Evolutionary conservation across 1,284 basidiomycete species (phyloP), one percentile per base, ranked within the genome.

Genomic region (Boletus semigastroideus): DNA sequence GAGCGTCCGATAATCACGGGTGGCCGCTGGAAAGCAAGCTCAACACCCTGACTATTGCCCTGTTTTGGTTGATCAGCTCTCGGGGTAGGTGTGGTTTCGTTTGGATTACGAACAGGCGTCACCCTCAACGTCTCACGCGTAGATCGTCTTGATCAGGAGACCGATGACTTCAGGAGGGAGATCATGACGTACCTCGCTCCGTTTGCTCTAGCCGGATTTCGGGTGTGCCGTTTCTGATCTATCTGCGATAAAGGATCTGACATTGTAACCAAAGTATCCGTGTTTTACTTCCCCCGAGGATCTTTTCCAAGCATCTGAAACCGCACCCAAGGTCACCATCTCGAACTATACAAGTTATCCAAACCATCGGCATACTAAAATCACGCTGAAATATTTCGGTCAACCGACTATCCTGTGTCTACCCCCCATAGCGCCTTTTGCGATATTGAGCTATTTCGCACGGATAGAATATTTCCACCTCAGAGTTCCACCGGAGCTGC

Each of bases 21-120:
- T 82, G 80, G 82, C 79, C 82, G 3, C 48, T 74, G 14, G 70
- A 74, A 47, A 78, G 71, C 47, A 72, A 74, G 48, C 60, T 66
- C 44, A 79, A 76, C 28, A 71, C 74, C 1, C 61, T 83, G 19
- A 80, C 68, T 6, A 59, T 82, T 8, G 71, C 74, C 4, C 61
- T 81, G 22, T 70, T 77, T 48, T 83, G 80, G 80, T 60, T 78
- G 28, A 64, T 73, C 47, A 71, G 70, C 16, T 72, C 76, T 20
- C 51, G 22, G 49, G 55, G 64, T 68, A 40, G 8, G 30, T 27
- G 37, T 45, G n/a, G 10, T 34, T 16, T 45, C 5, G 20, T 38
- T 34, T 48, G 17, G 17, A 28, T 19, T 13, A 42, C 17, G 30
- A 36, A 12, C 16, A 6, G 16, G 45, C 14, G 4, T 41, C 37